Conservation (phyloP, 1,139 yeast genomes). For the Pichia sp. region DNA sequence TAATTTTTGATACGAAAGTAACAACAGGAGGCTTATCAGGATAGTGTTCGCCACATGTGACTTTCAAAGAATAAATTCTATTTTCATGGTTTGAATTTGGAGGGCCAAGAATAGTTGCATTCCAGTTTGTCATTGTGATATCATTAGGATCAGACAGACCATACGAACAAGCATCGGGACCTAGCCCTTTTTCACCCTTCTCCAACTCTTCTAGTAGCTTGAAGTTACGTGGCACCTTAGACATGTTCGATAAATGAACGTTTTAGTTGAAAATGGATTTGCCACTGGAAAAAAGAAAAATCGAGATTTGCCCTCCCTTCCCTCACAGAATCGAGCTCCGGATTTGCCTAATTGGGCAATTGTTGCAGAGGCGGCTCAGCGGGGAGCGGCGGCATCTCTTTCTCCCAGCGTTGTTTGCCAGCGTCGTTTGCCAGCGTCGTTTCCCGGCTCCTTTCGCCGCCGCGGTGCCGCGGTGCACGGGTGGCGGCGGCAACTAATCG, state of each 20-base stretch:
- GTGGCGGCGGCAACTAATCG: background rate
- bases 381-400: too few relatives aligned
- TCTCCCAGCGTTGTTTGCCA: too few relatives aligned
- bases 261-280: too few relatives aligned
- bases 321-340: background rate
- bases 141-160: conserved; percentile 87
- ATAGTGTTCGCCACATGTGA: conserved; percentile 76
- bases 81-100: conserved; percentile 94
- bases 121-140: conserved; percentile 89
- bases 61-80: conserved; percentile 77
- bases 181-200: conserved; percentile 95
- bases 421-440: too few relatives aligned
- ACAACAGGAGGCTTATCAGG: conserved; percentile 88
- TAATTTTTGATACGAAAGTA: conserved; percentile 72
- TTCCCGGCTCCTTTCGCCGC: too few relatives aligned
- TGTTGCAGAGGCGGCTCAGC: background rate
- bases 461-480: background rate
- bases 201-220: conserved; percentile 92
- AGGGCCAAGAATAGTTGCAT: conserved; percentile 94
- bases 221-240: conserved; percentile 78
- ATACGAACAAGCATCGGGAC: conserved; percentile 94
- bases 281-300: too few relatives aligned
- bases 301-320: too few relatives aligned
- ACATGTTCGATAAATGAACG: background rate
- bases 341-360: background rate